phyloP scores from a whole-genome alignment of 306 rosid genomes.

The Rubus parviflorus region DNA sequence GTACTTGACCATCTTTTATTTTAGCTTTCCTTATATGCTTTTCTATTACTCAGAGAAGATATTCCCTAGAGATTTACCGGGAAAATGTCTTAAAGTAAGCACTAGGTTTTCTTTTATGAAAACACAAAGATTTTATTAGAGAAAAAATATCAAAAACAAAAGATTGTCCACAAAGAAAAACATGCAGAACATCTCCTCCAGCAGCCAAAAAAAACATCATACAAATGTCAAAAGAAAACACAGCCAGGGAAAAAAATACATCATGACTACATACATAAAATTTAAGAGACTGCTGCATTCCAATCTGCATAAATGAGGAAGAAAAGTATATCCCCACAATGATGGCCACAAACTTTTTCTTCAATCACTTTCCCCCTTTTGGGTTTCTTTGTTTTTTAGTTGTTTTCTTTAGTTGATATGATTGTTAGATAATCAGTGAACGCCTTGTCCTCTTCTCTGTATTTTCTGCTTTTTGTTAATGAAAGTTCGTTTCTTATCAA shows the following conservation, averaged over 20 bases:
- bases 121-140: background rate
- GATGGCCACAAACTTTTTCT: background rate
- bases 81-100: background rate
- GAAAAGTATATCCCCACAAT: background rate
- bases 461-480: too few species aligned
- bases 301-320: background rate
- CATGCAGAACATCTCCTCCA: background rate
- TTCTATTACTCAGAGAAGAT: background rate
- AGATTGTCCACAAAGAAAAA: background rate
- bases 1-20: background rate
- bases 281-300: background rate
- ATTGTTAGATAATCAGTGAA: too few species aligned
- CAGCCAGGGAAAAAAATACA: background rate
- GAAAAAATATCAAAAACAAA: background rate
- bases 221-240: background rate
- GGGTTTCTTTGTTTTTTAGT: too few species aligned
- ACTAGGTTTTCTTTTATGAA: background rate
- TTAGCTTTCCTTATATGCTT: conserved; percentile 6
- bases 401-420: too few species aligned
- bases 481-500: too few species aligned
- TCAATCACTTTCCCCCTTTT: background rate
- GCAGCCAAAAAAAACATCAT: background rate
- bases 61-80: background rate
- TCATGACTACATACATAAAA: background rate
- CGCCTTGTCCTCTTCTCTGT: too few species aligned